Conservation (phyloP, 257 asterid species). For the Coffea eugenioides region DNA sequence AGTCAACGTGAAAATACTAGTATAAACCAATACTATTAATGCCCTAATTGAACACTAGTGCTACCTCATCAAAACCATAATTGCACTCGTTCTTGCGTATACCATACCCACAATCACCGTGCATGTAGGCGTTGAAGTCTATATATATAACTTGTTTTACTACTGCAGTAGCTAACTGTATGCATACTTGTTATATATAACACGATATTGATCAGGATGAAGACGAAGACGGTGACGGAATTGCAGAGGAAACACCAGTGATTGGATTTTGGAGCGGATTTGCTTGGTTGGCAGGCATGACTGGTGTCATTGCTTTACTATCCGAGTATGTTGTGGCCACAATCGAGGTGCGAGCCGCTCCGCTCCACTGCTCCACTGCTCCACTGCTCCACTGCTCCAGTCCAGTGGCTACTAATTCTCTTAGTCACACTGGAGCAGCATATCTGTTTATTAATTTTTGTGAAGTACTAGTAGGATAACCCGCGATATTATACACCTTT, state of each 20-base stretch:
- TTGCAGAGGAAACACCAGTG: slow-evolving; percentile 47
- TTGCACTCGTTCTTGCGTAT: no score
- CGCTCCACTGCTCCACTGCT: neutral
- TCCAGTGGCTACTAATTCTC: neutral
- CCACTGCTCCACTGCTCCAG: neutral
- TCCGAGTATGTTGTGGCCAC: slow-evolving; percentile 86
- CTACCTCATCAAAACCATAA: no score
- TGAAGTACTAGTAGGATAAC: no score
- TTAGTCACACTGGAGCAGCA: no score
- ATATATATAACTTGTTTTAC: no score
- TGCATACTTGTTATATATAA: no score
- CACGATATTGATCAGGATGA: slow-evolving; percentile 24
- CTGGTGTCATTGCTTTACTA: slow-evolving; percentile 64
- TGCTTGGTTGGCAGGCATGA: slow-evolving; percentile 70
- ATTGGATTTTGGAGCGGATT: slow-evolving; percentile 75
- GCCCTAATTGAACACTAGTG: no score
- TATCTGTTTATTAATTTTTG: no score
- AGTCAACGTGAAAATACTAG: no score
- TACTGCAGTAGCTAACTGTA: neutral
- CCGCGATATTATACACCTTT: neutral
- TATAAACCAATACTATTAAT: no score
- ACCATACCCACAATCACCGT: neutral
- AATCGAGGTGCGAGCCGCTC: slow-evolving; percentile 81
- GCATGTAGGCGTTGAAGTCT: neutral
- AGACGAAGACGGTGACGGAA: slow-evolving; percentile 24